Evolutionary conservation across 73 alveolate genomes (phyloP), one percentile per base, ranked within the genome.

Genomic region (Stentor coeruleus): DNA sequence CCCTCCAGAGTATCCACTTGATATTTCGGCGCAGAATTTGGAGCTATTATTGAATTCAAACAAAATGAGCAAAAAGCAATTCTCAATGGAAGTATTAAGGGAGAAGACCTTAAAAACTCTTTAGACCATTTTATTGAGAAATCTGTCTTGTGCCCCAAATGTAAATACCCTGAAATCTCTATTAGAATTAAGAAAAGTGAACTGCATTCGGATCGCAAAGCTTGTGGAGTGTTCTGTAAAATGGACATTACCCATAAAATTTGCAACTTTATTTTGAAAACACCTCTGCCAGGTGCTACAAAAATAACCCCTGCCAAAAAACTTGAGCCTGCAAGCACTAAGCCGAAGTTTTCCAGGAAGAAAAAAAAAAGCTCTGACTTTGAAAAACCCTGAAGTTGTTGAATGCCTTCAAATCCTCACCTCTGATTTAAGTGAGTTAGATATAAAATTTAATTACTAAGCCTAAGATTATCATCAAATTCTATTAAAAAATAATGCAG

Each of bases 81-180:
- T 39, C 41, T 87, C 26, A 87, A 87, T 74, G 92, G 90, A 3
- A 87, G 85, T 38, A 83, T 91, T 79, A 36, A 84, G 42, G 88
- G 88, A 59, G 96, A 93, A 37, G 72, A 76, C 28, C 82, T 93
- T 4, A 60, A 84, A 75, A 84, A 92, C 74, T 28, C 49, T 6
- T 86, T 93, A 6, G 98, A 93, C 73, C 86, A 88, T 72, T 93
- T 93, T 79, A 93, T 93, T 87, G 93, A 89, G 84, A 93, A 93
- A 83, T 93, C 77, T 76, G 55, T 93, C 58, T 86, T 93, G 30
- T 93, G 97, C 76, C 84, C 81, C n/a, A 89, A 87, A 80, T 93
- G 98, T 87, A 89, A 90, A 74, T 85, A 82, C 58, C 98, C 98
- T 37, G 97, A 93, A 80, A 74, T 89, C 14, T 57, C 73, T 57